A percentile compares a stretch with the other conserved stretches of the same genome.
Conservation (phyloP, 305 asterid genomes). For the Withania somnifera region DNA sequence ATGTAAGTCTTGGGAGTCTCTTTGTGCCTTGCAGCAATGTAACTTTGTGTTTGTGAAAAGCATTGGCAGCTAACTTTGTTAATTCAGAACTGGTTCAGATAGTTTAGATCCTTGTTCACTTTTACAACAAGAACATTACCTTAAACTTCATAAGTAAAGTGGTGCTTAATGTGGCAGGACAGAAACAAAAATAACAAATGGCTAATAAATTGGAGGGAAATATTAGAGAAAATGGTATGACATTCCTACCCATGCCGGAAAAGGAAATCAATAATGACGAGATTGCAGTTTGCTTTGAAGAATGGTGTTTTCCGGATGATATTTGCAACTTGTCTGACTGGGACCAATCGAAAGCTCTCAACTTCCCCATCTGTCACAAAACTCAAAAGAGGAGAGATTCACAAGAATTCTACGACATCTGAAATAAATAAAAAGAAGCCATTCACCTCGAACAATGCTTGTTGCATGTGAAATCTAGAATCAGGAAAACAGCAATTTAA, state of each 20-base stretch:
- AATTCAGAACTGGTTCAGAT: neutral
- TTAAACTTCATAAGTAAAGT: neutral
- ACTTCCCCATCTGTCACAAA: conserved; percentile 76
- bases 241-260: conserved; percentile 82
- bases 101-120: neutral
- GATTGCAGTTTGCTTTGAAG: conserved; percentile 73
- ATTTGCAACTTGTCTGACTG: conserved; percentile 53
- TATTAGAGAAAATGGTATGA: neutral
- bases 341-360: conserved; percentile 68
- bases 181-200: neutral
- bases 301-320: conserved; percentile 39
- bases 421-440: neutral
- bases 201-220: neutral
- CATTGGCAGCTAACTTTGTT: neutral
- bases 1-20: neutral
- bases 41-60: neutral
- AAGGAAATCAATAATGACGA: conserved; percentile 76
- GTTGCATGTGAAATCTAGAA: neutral
- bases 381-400: neutral
- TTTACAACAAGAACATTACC: neutral
- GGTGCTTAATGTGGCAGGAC: neutral
- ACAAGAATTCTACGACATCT: neutral
- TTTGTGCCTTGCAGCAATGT: neutral
- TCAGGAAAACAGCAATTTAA: neutral
- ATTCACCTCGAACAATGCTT: neutral